A percentile compares a stretch with the other conserved stretches of the same genome.
Conservation (phyloP, 768 basidiomycete species). For the Suillus decipiens region DNA sequence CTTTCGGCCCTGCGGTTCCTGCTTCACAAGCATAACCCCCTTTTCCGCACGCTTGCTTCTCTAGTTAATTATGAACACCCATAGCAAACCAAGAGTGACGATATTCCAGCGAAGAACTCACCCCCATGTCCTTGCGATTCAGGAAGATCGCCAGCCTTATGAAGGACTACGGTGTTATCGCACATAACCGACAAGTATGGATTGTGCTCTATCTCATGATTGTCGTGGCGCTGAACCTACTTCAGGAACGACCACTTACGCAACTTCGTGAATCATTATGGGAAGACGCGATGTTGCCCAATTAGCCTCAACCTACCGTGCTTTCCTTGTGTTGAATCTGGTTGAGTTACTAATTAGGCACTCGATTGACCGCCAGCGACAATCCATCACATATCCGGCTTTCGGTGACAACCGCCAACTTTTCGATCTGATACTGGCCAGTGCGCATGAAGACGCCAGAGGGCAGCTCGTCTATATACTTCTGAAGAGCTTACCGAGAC, state of each 20-base stretch:
- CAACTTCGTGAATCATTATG: slow-evolving; percentile 76
- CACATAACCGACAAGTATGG: slow-evolving; percentile 84
- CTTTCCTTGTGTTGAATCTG: slow-evolving; percentile 65
- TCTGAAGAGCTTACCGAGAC: slow-evolving; percentile 65
- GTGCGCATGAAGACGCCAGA: slow-evolving; percentile 75
- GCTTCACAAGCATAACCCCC: slow-evolving; percentile 75
- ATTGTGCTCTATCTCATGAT: neutral
- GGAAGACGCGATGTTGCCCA: slow-evolving; percentile 42
- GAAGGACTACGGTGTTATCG: slow-evolving; percentile 67
- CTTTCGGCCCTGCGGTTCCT: neutral
- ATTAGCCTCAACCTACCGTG: slow-evolving; percentile 44
- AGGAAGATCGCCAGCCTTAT: slow-evolving; percentile 70
- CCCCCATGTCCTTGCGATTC: slow-evolving; percentile 53
- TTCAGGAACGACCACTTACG: slow-evolving; percentile 82
- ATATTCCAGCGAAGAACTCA: slow-evolving; percentile 76
- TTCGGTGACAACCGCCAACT: slow-evolving; percentile 82
- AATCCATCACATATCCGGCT: slow-evolving; percentile 70
- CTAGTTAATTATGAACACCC: slow-evolving; percentile 86
- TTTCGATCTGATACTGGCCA: slow-evolving; percentile 59
- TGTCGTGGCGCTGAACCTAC: slow-evolving; percentile 5
- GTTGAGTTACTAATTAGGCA: slow-evolving; percentile 57
- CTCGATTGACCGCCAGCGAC: slow-evolving; percentile 56
- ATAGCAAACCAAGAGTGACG: slow-evolving; percentile 73
- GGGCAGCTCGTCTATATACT: slow-evolving; percentile 69
- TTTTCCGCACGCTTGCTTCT: slow-evolving; percentile 71